phyloP scores from a whole-genome alignment of 768 basidiomycete genomes.

The Hortiboletus flavorubellus region DNA sequence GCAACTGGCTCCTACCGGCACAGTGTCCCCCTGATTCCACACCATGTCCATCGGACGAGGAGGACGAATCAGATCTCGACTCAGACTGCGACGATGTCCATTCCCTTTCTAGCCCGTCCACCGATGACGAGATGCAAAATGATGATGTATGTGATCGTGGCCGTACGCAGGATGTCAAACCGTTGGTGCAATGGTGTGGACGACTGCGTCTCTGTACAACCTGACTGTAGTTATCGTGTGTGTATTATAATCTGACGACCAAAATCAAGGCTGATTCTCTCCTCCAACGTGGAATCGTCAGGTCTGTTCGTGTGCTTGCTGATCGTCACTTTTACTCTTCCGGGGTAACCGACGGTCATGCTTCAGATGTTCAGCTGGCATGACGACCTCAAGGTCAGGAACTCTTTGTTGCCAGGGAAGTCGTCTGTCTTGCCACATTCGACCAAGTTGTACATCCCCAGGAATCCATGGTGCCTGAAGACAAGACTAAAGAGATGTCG shows the following conservation, averaged over 20 bases:
- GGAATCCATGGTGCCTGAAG: slow-evolving; percentile 45
- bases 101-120: slow-evolving; percentile 36
- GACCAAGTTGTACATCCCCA: slow-evolving; percentile 17
- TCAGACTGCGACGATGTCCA: slow-evolving; percentile 21
- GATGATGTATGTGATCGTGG: slow-evolving; percentile 41
- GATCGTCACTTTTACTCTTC: not conserved
- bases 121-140: slow-evolving; percentile 36
- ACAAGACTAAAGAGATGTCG: not conserved
- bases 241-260: not conserved
- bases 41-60: slow-evolving; percentile 30
- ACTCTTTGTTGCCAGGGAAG: slow-evolving; percentile 37
- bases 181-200: slow-evolving; percentile 33
- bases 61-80: slow-evolving; percentile 35
- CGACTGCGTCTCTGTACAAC: slow-evolving; percentile 21
- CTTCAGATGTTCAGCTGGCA: slow-evolving; percentile 33
- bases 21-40: slow-evolving; percentile 23
- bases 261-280: not conserved
- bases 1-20: slow-evolving; percentile 50
- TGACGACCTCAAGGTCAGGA: slow-evolving; percentile 38
- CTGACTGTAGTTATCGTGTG: not conserved
- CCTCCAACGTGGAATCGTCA: no score
- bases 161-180: slow-evolving; percentile 39
- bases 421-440: slow-evolving; percentile 37
- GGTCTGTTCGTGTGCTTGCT: not conserved
- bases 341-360: slow-evolving; percentile 37